phyloP scores from a whole-genome alignment of 2,329 filamentous ascomycete species.

The Pseudocercospora macadamiae region DNA sequence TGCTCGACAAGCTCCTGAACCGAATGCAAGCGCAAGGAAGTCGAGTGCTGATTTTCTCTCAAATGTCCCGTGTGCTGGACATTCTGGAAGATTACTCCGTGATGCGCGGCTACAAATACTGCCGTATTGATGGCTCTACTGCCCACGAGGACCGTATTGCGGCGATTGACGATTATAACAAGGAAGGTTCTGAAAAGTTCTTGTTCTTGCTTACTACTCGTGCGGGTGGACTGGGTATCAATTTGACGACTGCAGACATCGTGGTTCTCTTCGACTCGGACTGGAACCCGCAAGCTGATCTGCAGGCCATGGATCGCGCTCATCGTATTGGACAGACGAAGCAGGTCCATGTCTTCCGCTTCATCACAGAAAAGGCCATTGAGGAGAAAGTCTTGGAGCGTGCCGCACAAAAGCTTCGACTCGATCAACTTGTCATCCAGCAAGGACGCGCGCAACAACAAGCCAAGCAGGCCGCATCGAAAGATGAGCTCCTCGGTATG shows the following conservation, averaged over 20 bases:
- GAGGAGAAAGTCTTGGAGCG: constrained; percentile 97
- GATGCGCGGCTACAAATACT: constrained; percentile 93
- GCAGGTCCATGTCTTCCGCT: constrained; percentile 94
- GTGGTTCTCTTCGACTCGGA: constrained; percentile 97
- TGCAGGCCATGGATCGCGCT: constrained; percentile 98
- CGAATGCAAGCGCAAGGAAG: constrained; percentile 85
- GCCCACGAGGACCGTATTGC: constrained; percentile 97
- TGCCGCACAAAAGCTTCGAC: constrained; percentile 91
- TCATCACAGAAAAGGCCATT: constrained; percentile 96
- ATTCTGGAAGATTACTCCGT: constrained; percentile 98
- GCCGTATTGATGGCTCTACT: constrained; percentile 93
- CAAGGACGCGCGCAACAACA: constrained; percentile 92
- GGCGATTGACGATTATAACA: constrained; percentile 98
- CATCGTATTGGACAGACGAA: constrained; percentile 99
- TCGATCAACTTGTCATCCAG: constrained; percentile 97
- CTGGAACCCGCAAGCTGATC: constrained; percentile 97
- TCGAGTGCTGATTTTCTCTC: constrained; percentile 96
- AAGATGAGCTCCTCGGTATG: constrained; percentile 95
- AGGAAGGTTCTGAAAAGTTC: constrained; percentile 91
- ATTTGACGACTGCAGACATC: constrained; percentile 91
- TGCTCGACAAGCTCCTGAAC: constrained; percentile 87
- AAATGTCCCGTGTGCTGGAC: constrained; percentile 96
- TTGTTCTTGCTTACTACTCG: constrained; percentile 93
- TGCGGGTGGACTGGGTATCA: constrained; percentile 95
- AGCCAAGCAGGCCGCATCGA: constrained; percentile 87